Conservation (phyloP, 148 eudicot species). For the Fagopyrum tataricum region DNA sequence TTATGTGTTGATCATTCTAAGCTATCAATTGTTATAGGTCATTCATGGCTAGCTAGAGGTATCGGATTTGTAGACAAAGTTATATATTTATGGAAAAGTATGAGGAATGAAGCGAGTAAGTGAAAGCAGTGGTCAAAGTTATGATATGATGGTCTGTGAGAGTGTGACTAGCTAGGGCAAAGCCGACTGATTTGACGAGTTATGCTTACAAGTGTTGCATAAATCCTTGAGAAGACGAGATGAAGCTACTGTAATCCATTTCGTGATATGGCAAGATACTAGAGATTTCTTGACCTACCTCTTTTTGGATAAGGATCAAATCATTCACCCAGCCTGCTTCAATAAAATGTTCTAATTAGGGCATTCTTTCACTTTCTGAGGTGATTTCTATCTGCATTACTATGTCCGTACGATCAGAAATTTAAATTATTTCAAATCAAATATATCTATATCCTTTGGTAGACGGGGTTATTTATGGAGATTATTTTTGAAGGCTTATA, state of each 20-base stretch:
- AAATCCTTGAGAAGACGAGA: too few relatives aligned
- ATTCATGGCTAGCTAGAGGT: neutral
- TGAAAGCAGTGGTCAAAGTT: slow-evolving; percentile 1
- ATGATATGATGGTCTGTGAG: neutral
- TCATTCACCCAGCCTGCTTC: neutral
- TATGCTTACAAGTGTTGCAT: neutral
- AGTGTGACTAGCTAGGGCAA: neutral
- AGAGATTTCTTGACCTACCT: neutral
- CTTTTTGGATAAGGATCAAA: neutral
- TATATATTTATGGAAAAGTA: neutral
- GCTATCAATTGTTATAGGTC: neutral
- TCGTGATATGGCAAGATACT: neutral
- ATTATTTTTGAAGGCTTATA: too few relatives aligned
- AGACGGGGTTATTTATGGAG: too few relatives aligned
- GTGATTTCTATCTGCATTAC: too few relatives aligned
- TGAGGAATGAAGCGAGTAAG: neutral
- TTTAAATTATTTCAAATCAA: too few relatives aligned
- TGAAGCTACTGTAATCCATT: too few relatives aligned
- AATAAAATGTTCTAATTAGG: neutral
- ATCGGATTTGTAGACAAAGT: neutral
- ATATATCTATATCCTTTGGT: too few relatives aligned
- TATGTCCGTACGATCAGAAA: too few relatives aligned
- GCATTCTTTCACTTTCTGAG: neutral
- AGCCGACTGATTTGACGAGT: neutral
- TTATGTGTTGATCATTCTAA: neutral